Base-by-base conservation (phyloP, 768 basidiomycete species). In the Russula sp. region DNA sequence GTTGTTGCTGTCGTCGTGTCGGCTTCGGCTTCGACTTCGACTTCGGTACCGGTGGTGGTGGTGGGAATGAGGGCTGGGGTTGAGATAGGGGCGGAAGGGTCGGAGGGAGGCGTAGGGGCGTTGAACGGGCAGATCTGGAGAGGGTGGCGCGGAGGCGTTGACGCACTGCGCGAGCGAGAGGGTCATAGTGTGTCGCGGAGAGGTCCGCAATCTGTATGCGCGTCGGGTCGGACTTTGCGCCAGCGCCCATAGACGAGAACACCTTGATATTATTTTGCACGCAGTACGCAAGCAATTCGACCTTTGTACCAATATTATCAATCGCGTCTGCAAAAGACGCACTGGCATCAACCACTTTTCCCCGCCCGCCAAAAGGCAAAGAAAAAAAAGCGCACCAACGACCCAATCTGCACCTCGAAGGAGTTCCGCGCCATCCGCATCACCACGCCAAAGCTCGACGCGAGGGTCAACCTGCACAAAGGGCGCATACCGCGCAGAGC, bases 161-260 rank as follows among this genome's bases (percentile, higher is more conserved):
- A 5, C 97, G 85, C 30, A 98, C 94, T 24, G 90, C 83, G 62
- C 95, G 88, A 26, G 97, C 97, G 20, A 99, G 84, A 5, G 95
- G 94, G 74, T 98, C 97, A 71, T 98, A 96, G 46, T 92, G 82
- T 0, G 97, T 98, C 62, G 80, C 79, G 2, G 94, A 94, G 69
- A 98, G 93, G 76, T 98, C 96, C 67, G 88, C 89, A 62, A 98
- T 97, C 75, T 98, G 95, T 28, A 99, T 84, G 46, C 94, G 85
- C 1, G 94, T 96, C 0, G 97, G 95, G 74, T 99, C 97, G 70
- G 83, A 84, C 76, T 98, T 99, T 16, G 94, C 90, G 14, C 94
- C 88, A 4, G 95, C 92, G 32, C 97, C 97, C 94, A 99, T 97
- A 28, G 94, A 94, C 0, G 95, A 93, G 75, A 98, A 97, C 20